These are phyloP conservation scores for Pneumocystis oryctolagi DNA, from an alignment of 1,139 yeast species.

Conservation along the genomic window DNA sequence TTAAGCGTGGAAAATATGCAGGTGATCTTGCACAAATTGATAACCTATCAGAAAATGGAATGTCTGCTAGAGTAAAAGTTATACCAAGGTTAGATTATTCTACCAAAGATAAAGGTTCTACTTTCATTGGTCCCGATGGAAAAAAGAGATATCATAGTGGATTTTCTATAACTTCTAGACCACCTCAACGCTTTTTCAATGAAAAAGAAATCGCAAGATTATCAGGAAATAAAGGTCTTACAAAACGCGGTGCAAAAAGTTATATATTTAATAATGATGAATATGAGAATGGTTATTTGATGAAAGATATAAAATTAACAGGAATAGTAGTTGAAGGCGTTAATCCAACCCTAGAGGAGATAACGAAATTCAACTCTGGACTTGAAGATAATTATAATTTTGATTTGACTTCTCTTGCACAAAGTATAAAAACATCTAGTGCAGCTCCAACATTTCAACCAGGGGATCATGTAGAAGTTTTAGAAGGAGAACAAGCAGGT, in stretches of 20 bases:
- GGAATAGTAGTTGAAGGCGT: constrained; percentile 71
- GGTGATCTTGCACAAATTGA: constrained; percentile 90
- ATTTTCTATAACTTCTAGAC: constrained; percentile 32
- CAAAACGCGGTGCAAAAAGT: constrained; percentile 53
- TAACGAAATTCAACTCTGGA: constrained; percentile 58
- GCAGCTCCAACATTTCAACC: constrained; percentile 56
- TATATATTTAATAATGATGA: constrained; percentile 75
- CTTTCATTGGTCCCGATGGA: constrained; percentile 27
- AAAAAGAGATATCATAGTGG: constrained; percentile 36
- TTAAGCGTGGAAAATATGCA: constrained; percentile 80
- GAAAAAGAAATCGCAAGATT: constrained; percentile 49
- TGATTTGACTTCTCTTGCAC: constrained; percentile 73
- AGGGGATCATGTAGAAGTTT: constrained; percentile 85
- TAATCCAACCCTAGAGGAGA: constrained; percentile 75
- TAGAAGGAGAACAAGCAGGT: constrained; percentile 87
- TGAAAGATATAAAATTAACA: constrained; percentile 72
- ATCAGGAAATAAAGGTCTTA: constrained; percentile 40
- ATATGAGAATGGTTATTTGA: constrained; percentile 73
- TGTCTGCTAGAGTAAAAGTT: constrained; percentile 79
- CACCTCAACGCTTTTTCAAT: constrained; percentile 72
- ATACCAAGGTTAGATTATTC: constrained; percentile 93
- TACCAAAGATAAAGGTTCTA: constrained; percentile 35
- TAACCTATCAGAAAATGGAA: constrained; percentile 82
- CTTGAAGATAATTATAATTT: constrained; percentile 55
- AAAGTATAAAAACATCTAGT: constrained; percentile 46